A percentile compares a stretch with the other conserved stretches of the same genome.
phyloP scores from a whole-genome alignment of 208 protist species.

The Trypanosomatidae sp. region DNA sequence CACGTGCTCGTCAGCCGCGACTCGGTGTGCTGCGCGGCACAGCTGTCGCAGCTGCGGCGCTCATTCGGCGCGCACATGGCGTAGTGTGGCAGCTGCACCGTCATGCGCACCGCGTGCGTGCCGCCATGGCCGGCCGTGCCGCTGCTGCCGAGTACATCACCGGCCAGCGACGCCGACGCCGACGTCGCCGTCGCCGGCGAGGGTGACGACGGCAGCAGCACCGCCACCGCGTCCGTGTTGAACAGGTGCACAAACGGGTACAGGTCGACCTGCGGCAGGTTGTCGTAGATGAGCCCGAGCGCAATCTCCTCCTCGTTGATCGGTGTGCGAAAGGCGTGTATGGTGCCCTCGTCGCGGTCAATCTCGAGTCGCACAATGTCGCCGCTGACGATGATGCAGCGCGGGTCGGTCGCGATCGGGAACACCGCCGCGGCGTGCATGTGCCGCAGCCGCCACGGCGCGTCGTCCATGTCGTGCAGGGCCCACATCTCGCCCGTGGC shows the following conservation, averaged over 20 bases:
- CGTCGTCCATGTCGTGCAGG: slow-evolving; percentile 83
- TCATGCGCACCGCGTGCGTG: slow-evolving; percentile 38
- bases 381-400: slow-evolving; percentile 81
- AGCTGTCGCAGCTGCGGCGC: slow-evolving; percentile 60
- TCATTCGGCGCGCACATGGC: slow-evolving; percentile 25
- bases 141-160: no score
- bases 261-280: slow-evolving; percentile 40
- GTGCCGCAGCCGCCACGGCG: slow-evolving; percentile 70
- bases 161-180: no score
- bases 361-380: slow-evolving; percentile 78
- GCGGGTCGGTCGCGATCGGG: slow-evolving; percentile 50
- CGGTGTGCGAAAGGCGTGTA: slow-evolving; percentile 78
- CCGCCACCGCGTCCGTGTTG: slow-evolving; percentile 82
- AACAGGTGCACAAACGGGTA: slow-evolving; percentile 83
- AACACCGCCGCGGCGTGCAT: slow-evolving; percentile 38
- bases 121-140: no score
- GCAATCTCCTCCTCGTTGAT: slow-evolving; percentile 46
- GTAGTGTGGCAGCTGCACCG: slow-evolving; percentile 62
- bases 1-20: slow-evolving; percentile 24
- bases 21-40: slow-evolving; percentile 37
- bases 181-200: no score
- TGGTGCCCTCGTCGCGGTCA: slow-evolving; percentile 54
- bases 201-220: slow-evolving; percentile 68
- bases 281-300: slow-evolving; percentile 75
- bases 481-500: slow-evolving; percentile 72